phyloP scores from a whole-genome alignment of 257 asterid genomes.

The Penstemon davidsonii region DNA sequence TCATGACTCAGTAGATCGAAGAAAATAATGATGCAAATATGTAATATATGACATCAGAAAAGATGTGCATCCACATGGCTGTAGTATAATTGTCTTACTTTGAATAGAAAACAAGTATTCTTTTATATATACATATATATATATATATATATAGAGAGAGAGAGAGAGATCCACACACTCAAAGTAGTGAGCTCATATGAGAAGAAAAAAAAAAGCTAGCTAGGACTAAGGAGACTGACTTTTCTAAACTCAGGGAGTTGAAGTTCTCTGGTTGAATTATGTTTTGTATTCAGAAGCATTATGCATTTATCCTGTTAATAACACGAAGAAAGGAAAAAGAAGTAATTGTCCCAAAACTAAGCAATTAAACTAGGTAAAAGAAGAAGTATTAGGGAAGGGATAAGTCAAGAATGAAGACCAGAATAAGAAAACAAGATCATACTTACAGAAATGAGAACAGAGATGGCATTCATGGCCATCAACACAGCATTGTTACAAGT shows the following conservation, averaged over 20 bases:
- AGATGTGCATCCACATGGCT: constrained; percentile 14
- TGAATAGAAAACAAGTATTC: no score
- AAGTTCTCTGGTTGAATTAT: constrained; percentile 49
- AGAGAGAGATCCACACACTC: not conserved
- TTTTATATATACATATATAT: not conserved
- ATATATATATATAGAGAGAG: not conserved
- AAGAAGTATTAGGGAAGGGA: constrained; percentile 13
- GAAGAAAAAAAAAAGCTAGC: not conserved
- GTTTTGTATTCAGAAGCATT: constrained; percentile 52
- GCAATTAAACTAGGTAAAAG: constrained; percentile 19
- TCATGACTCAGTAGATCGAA: constrained; percentile 24
- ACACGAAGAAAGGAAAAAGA: constrained; percentile 5
- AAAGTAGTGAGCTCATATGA: not conserved
- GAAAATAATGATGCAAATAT: constrained; percentile 9
- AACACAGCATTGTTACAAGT: constrained; percentile 78
- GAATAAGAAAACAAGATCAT: constrained; percentile 19
- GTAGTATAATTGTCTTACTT: not conserved
- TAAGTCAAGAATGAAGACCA: constrained; percentile 24
- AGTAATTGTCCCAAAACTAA: constrained; percentile 15
- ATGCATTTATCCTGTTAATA: constrained; percentile 61
- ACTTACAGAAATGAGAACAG: constrained; percentile 73
- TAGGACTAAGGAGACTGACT: constrained; percentile 38
- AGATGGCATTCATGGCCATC: constrained; percentile 87
- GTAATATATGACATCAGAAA: constrained; percentile 20
- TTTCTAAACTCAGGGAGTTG: constrained; percentile 55